Conservation (phyloP, 805 yeast genomes). For the Candida krabiensis region DNA sequence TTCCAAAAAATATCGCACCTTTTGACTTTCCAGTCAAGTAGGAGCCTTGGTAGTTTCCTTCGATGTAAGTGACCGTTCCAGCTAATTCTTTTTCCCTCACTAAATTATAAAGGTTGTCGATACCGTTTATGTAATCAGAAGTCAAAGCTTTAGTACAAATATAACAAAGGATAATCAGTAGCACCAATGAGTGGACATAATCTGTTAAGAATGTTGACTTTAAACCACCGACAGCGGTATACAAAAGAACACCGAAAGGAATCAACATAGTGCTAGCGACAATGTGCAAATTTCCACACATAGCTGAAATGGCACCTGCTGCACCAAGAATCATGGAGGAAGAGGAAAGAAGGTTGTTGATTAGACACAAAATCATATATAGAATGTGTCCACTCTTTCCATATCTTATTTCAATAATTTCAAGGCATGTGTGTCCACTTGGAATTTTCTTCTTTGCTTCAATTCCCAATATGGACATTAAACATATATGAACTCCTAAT, state of each 20-base stretch:
- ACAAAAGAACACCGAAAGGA: constrained; percentile 35
- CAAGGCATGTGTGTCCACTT: constrained; percentile 27
- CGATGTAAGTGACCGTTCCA: constrained; percentile 24
- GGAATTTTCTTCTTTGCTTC: constrained; percentile 25
- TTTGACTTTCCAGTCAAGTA: constrained; percentile 38
- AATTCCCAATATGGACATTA: constrained; percentile 19
- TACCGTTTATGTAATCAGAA: constrained; percentile 31
- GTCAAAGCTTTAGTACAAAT: constrained; percentile 30
- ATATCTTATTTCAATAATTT: constrained; percentile 26
- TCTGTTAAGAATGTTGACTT: constrained; percentile 36
- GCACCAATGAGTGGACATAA: constrained; percentile 35
- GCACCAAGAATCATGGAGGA: constrained; percentile 31
- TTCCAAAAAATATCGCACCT: constrained; percentile 36
- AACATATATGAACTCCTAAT: constrained; percentile 22
- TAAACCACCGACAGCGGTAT: constrained; percentile 37
- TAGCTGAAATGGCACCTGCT: constrained; percentile 30
- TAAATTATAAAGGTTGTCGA: constrained; percentile 30
- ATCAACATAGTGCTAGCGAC: constrained; percentile 30
- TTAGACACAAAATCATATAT: constrained; percentile 20
- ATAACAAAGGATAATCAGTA: constrained; percentile 31
- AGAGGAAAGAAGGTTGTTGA: constrained; percentile 28
- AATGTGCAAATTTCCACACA: constrained; percentile 23
- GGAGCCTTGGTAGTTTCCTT: constrained; percentile 37
- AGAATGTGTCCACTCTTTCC: constrained; percentile 23
- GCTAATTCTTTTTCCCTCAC: constrained; percentile 17